Base-by-base conservation (phyloP, 176 grass and related monocot species). In the Cymbopogon citratus region DNA sequence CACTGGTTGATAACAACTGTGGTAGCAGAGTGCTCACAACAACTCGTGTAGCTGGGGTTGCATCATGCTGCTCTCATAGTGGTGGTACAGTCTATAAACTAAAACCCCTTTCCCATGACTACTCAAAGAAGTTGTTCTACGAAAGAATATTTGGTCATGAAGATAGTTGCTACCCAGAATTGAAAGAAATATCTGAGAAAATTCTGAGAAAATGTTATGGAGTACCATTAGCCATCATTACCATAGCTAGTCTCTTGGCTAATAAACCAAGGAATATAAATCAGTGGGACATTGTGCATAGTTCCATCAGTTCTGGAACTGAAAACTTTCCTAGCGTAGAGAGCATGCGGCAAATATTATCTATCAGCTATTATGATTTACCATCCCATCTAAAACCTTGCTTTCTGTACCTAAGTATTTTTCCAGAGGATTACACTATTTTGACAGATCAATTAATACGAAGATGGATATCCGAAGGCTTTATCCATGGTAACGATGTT, bases 401-500 rank as follows among this genome's bases (percentile, higher is more conserved):
- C 28, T n/a, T 84, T 16, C 25, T 84, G 1, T 85, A 85, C 64
- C 21, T 85, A 63, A 52, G 56, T 79, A 14, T 79, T 28, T 85
- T 52, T 73, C 84, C 75, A 5, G 75, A 85, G 41, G 75, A 85
- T 85, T 63, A 85, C 18, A 63, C 2, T n/a, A 85, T 85, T 40
- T 27, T 21, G 9, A 54, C 3, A n/a, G 10, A 52, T 65, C 54
- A 64, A 13, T 64, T 85, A 43, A 35, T 71, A 52, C n/a, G 67
- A 19, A 41, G 66, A 79, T 85, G 84, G 84, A 60, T 77, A 12
- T 12, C 63, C 41, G 63, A 84, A 77, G 73, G 82, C 5, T 57
- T 84, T 68, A 41, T 84, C 33, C 61, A 15, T 43, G 44, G 34
- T 27, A 29, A 59, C 12, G 14, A 56, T 29, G 10, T n/a, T 11